Conservation (phyloP, 768 basidiomycete species). For the Butyriboletus loyo region DNA sequence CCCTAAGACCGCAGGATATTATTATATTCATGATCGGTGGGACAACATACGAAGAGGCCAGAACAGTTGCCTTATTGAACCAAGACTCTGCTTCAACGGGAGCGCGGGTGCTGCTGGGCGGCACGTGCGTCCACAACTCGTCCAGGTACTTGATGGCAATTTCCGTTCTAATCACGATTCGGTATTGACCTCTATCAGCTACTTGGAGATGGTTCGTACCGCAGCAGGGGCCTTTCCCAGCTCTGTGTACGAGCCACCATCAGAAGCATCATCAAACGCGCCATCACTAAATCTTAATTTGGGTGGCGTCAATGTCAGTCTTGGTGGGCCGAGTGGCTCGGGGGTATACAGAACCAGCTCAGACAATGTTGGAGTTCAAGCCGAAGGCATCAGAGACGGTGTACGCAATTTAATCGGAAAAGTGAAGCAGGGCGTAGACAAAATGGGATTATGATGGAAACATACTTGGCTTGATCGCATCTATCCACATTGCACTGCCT, state of each 20-base stretch:
- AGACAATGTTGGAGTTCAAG: constrained; percentile 70
- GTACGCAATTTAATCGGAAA: constrained; percentile 85
- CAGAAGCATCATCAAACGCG: constrained; percentile 66
- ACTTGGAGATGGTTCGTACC: constrained; percentile 82
- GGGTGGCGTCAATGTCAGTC: constrained; percentile 86
- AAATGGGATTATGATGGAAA: constrained; percentile 36
- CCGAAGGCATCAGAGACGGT: constrained; percentile 88
- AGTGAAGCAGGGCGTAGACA: constrained; percentile 82
- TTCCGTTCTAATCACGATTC: neutral
- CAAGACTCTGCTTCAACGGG: constrained; percentile 68
- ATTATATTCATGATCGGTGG: constrained; percentile 98
- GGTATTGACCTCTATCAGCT: constrained; percentile 44
- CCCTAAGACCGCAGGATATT: constrained; percentile 82
- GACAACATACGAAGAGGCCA: constrained; percentile 92
- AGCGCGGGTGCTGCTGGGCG: constrained; percentile 82
- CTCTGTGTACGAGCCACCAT: constrained; percentile 72
- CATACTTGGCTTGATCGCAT: neutral
- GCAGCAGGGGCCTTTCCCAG: constrained; percentile 61
- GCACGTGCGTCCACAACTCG: constrained; percentile 94
- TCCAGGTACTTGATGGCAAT: constrained; percentile 56
- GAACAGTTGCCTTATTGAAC: constrained; percentile 81
- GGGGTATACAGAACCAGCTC: constrained; percentile 84
- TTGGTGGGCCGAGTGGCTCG: constrained; percentile 82
- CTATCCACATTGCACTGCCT: neutral
- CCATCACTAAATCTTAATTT: constrained; percentile 89